Evolutionary conservation across 352 stramenopile species (phyloP), one percentile per base, ranked within the genome.

Genomic region (Thalassiosira mediterranea): DNA sequence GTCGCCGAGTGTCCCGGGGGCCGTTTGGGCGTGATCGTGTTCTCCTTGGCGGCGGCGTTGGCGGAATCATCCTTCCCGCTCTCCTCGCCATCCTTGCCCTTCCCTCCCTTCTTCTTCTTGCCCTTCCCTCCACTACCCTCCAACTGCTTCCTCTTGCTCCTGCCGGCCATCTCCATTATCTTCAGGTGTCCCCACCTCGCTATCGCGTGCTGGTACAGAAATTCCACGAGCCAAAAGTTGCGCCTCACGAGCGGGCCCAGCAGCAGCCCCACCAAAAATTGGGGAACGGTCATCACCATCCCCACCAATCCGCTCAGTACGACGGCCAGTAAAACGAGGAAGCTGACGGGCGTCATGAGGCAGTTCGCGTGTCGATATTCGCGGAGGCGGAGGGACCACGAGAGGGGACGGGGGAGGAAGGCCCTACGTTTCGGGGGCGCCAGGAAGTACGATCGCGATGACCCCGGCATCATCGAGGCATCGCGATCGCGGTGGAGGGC

Each of bases 291-390:
- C 1, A 88, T 48, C 8, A 86, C 15, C n/a, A 90, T 57, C 0
- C 58, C 72, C 0, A 85, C n/a, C 0, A 87, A 46, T 17, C 75
- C 77, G 19, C 84, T 83, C 0, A 87, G 25, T 8, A 70, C 34
- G 8, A 90, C 57, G 0, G 68, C 13, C 0, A 90, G 4, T 29
- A 91, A 46, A 25, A 90, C 72, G 0, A 86, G 5, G 1, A 68
- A 29, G 2, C 83, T 79, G 1, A 88, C 10, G 10, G 82, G 79
- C 25, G 52, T 64, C 87, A 92, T 92, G 13, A 92, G 28, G 42
- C 84, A 89, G 25, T 60, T 58, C 59, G 66, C 83, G 52, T 92
- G 86, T 21, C 86, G 78, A 34, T 69, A 83, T 79, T 88, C 82
- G 17, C 83, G 81, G 28, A 79, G 47, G 8, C 26, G 40, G 42